Evolutionary conservation across 176 grass and related monocot genomes (phyloP).

Genomic region (Rhipidocladum racemiflorum): DNA sequence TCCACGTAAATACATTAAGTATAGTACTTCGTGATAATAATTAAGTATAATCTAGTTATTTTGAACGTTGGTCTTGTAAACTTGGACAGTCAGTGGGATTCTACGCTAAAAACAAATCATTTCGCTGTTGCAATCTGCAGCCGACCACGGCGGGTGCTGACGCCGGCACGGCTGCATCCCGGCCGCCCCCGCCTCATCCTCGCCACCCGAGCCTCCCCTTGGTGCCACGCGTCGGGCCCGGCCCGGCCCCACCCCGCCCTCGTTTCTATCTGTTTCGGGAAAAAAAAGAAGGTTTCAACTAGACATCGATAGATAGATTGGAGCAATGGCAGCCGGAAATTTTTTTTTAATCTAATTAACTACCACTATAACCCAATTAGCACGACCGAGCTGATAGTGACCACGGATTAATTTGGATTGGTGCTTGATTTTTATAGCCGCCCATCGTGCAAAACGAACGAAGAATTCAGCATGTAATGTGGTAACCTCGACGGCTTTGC

Average conservation of each 20-base stretch:
- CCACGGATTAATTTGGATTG: too few species aligned
- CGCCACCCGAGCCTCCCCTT: not conserved
- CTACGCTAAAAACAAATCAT: not conserved
- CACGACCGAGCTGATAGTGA: not conserved
- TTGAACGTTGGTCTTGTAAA: too few species aligned
- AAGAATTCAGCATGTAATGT: too few species aligned
- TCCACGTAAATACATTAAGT: too few species aligned
- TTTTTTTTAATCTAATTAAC: not conserved
- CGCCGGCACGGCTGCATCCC: not conserved
- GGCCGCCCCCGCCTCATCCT: not conserved
- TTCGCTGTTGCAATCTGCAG: conserved; percentile 24
- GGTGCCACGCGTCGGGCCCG: conserved; percentile 12
- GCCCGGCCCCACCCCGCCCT: not conserved
- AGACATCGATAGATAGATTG: not conserved
- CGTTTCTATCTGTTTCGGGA: not conserved
- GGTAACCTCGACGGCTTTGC: too few species aligned
- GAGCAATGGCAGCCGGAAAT: not conserved
- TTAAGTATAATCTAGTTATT: too few species aligned
- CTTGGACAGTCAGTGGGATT: too few species aligned
- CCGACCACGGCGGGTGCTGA: conserved; percentile 43
- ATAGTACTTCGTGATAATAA: too few species aligned
- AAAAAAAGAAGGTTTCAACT: conserved; percentile 18
- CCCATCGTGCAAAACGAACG: too few species aligned
- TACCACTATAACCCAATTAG: not conserved
- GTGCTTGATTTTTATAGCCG: too few species aligned